phyloP scores from a whole-genome alignment of 2,329 filamentous ascomycete species.

The Arthrobotrys iridis region DNA sequence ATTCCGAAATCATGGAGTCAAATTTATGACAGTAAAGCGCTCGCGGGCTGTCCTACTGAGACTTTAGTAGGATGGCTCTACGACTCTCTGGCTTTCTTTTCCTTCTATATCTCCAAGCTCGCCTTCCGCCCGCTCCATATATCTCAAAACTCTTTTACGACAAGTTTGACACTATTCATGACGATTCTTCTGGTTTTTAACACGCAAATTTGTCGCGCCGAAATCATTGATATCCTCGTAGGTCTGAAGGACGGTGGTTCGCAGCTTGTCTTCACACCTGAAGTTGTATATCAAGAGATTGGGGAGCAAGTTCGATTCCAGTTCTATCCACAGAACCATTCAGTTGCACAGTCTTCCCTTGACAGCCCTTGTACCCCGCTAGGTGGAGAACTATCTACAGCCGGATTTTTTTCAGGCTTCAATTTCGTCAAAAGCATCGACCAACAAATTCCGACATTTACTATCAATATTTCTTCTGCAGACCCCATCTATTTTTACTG shows the following conservation, averaged over 20 bases:
- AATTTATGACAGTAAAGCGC: conserved; percentile 35
- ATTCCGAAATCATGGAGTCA: conserved; percentile 24
- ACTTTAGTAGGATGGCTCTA: conserved; percentile 19
- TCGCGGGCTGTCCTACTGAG: neutral
- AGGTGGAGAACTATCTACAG: conserved; percentile 54
- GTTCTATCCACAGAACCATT: conserved; percentile 71
- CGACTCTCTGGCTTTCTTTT: conserved; percentile 22
- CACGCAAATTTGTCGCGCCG: conserved; percentile 19
- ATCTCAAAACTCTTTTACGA: neutral
- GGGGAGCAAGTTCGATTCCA: conserved; percentile 57
- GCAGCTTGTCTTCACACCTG: conserved; percentile 55
- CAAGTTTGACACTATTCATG: conserved; percentile 5
- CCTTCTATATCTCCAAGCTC: conserved; percentile 13
- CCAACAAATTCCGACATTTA: conserved; percentile 67
- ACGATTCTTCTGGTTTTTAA: conserved; percentile 14
- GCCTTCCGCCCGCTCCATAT: neutral
- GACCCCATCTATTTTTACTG: conserved; percentile 84
- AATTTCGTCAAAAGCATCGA: conserved; percentile 32
- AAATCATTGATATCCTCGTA: conserved; percentile 44
- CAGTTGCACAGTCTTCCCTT: conserved; percentile 80
- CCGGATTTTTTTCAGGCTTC: conserved; percentile 75
- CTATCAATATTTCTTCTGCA: conserved; percentile 74
- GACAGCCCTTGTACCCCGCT: conserved; percentile 75
- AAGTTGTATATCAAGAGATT: conserved; percentile 55
- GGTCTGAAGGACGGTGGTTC: conserved; percentile 28